phyloP scores from a whole-genome alignment of 371 early-diverging fungal genomes.

The Mucor indicus region DNA sequence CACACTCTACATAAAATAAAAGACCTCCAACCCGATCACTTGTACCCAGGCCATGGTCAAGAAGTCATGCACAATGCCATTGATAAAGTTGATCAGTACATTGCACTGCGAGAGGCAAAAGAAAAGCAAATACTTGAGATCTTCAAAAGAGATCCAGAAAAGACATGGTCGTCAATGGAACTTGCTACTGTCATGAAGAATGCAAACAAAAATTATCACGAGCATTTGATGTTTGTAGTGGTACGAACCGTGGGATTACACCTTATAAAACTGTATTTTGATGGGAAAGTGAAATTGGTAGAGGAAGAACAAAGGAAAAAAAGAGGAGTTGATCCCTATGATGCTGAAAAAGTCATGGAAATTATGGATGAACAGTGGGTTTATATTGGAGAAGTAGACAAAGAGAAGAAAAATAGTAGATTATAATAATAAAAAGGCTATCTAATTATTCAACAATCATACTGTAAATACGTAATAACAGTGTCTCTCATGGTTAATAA shows the following conservation, averaged over 20 bases:
- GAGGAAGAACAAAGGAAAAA: not conserved
- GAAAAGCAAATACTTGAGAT: slow-evolving; percentile 29
- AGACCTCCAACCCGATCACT: slow-evolving; percentile 12
- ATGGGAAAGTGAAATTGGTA: slow-evolving; percentile 11
- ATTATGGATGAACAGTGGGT: too few relatives aligned
- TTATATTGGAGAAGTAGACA: too few relatives aligned
- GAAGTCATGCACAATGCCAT: slow-evolving; percentile 22
- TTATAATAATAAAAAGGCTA: too few relatives aligned
- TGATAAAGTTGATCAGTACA: slow-evolving; percentile 24
- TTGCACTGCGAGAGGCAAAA: slow-evolving; percentile 16
- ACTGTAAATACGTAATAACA: too few relatives aligned
- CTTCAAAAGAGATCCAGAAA: slow-evolving; percentile 10
- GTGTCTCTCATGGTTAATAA: too few relatives aligned
- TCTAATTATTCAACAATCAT: too few relatives aligned
- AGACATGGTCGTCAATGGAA: slow-evolving; percentile 4
- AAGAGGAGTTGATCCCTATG: slow-evolving; percentile 4
- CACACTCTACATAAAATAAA: slow-evolving; percentile 51
- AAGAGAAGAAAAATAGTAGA: not conserved
- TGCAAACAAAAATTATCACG: slow-evolving; percentile 1
- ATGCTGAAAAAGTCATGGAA: too few relatives aligned
- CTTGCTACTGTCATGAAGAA: slow-evolving; percentile 5
- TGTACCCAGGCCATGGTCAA: slow-evolving; percentile 67
- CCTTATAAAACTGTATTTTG: slow-evolving; percentile 18
- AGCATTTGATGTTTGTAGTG: slow-evolving; percentile 1
- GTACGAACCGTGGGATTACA: slow-evolving; percentile 21